phyloP scores from a whole-genome alignment of 2,329 filamentous ascomycete genomes.

The Fonsecaea erecta region DNA sequence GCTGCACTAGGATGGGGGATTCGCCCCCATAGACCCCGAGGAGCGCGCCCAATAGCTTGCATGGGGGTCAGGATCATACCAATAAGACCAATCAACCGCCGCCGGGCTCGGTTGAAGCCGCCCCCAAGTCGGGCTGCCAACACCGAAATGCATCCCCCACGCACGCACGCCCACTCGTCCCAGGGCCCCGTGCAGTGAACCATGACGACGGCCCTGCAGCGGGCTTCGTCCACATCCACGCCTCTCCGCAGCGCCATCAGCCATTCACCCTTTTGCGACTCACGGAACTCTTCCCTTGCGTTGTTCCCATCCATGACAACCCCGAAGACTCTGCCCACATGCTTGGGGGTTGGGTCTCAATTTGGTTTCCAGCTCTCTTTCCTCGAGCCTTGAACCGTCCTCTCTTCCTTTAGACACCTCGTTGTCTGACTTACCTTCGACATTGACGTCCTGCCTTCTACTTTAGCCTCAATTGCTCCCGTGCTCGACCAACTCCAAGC shows the following conservation, averaged over 20 bases:
- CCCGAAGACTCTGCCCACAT: background rate
- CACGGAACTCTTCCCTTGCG: background rate
- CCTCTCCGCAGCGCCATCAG: constrained; percentile 14
- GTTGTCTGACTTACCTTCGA: background rate
- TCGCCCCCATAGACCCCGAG: constrained; percentile 8
- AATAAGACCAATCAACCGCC: constrained; percentile 1
- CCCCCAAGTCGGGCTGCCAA: constrained; percentile 4
- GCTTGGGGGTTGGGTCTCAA: background rate
- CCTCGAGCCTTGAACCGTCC: background rate
- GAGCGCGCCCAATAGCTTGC: constrained; percentile 14
- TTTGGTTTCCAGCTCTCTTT: background rate
- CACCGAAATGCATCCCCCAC: constrained; percentile 20
- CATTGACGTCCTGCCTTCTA: background rate
- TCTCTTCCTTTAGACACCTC: background rate
- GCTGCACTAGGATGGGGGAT: background rate
- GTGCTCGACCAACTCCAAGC: background rate
- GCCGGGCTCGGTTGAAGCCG: background rate
- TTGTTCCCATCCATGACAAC: background rate
- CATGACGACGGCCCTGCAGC: constrained; percentile 18
- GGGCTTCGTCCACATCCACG: constrained; percentile 3
- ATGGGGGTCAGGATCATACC: background rate
- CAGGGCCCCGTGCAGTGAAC: background rate
- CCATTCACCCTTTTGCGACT: constrained; percentile 7
- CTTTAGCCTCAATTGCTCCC: background rate
- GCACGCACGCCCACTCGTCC: background rate